These are phyloP conservation scores for Mycena maculata DNA, from an alignment of 768 basidiomycete species.

Conservation along the genomic window DNA sequence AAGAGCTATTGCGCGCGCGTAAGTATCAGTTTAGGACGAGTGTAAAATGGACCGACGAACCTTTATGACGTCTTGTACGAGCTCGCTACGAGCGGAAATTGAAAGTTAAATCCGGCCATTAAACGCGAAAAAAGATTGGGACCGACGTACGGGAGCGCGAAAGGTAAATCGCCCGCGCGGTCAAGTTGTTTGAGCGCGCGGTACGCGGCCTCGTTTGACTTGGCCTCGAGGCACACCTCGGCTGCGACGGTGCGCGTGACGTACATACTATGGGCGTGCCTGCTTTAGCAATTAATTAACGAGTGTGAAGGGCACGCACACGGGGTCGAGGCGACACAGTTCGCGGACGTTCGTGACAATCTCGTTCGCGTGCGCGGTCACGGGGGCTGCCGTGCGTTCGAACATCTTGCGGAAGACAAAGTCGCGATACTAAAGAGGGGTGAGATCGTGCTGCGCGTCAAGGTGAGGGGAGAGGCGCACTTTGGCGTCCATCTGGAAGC, in stretches of 20 bases:
- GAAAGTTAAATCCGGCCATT: conserved; percentile 24
- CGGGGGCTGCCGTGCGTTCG: conserved; percentile 63
- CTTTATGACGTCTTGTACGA: conserved; percentile 77
- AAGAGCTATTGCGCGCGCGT: conserved; percentile 75
- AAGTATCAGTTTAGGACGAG: not conserved
- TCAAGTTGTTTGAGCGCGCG: conserved; percentile 74
- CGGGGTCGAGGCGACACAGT: conserved; percentile 74
- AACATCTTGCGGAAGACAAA: conserved; percentile 93
- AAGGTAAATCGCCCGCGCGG: conserved; percentile 72
- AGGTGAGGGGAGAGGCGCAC: conserved; percentile 48
- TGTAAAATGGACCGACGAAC: conserved; percentile 45
- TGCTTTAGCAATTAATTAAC: conserved; percentile 8
- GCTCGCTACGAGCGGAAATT: conserved; percentile 47
- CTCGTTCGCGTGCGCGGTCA: conserved; percentile 67
- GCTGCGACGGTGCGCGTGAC: conserved; percentile 85
- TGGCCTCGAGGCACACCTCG: conserved; percentile 86
- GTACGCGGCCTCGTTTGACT: conserved; percentile 76
- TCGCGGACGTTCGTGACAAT: conserved; percentile 79
- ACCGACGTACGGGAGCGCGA: conserved; percentile 67
- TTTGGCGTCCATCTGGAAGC: conserved; percentile 84
- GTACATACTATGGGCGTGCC: conserved; percentile 70
- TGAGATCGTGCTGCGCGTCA: conserved; percentile 19
- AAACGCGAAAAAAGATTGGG: not conserved
- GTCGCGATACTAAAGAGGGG: conserved; percentile 71
- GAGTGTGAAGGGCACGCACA: conserved; percentile 53